phyloP scores from a whole-genome alignment of 2,329 filamentous ascomycete genomes.

The Basipetospora chlamydospora region DNA sequence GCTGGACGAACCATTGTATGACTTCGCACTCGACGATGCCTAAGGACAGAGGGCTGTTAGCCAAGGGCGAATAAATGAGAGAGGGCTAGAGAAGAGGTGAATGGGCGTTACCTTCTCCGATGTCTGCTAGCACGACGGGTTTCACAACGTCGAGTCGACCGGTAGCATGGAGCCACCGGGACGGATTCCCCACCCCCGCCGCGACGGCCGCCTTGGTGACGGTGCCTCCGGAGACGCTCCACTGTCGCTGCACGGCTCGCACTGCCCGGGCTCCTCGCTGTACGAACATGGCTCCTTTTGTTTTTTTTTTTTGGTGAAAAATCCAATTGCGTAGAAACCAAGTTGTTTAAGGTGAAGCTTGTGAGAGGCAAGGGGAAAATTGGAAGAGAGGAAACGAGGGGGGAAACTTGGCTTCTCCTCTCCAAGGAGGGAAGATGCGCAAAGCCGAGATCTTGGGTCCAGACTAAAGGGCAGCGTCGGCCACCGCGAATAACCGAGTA shows the following conservation, averaged over 20 bases:
- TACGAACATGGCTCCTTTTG: constrained; percentile 42
- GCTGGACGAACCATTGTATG: constrained; percentile 98
- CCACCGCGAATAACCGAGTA: no score
- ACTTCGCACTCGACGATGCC: constrained; percentile 98
- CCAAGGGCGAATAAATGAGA: no score
- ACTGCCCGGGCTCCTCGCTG: constrained; percentile 34
- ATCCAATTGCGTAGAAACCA: no score
- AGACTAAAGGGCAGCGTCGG: no score
- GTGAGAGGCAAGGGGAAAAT: neutral
- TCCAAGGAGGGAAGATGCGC: no score
- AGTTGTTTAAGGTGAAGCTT: no score
- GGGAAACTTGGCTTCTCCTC: no score
- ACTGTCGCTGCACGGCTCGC: constrained; percentile 12
- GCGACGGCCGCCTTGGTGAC: constrained; percentile 27
- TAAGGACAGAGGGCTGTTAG: no score
- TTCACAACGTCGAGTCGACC: constrained; percentile 45
- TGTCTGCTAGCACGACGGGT: constrained; percentile 70
- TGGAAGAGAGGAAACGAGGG: neutral
- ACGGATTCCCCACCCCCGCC: constrained; percentile 20
- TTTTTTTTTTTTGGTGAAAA: no score
- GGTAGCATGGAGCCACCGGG: constrained; percentile 37
- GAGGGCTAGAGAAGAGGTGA: no score
- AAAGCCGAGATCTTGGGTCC: no score
- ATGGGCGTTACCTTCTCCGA: constrained; percentile 56
- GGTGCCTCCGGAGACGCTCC: constrained; percentile 19